These are phyloP conservation scores for Zalerion maritima DNA, from an alignment of 495 filamentous ascomycete species.

Conservation along the genomic window DNA sequence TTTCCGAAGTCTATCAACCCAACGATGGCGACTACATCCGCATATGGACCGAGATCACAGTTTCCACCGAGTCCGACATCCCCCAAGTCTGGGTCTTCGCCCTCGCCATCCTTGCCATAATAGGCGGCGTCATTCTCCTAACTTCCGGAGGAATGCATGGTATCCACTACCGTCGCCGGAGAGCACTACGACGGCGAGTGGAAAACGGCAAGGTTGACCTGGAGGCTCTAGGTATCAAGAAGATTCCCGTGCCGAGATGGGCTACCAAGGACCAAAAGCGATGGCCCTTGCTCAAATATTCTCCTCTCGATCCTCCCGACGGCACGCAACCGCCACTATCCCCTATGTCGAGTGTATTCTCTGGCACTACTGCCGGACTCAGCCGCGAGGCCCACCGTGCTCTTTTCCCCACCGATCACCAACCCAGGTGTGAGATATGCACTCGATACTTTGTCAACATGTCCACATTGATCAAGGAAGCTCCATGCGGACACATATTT, in stretches of 20 bases:
- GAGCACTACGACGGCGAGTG: conserved; percentile 50
- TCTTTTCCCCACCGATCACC: conserved; percentile 38
- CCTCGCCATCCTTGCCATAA: conserved; percentile 61
- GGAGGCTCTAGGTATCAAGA: conserved; percentile 64
- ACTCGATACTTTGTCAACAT: conserved; percentile 62
- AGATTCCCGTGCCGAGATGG: conserved; percentile 62
- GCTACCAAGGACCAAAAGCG: too few species aligned
- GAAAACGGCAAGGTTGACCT: conserved; percentile 63
- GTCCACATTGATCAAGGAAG: conserved; percentile 57
- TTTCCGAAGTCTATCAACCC: conserved; percentile 45
- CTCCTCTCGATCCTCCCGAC: conserved; percentile 38
- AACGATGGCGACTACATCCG: conserved; percentile 44
- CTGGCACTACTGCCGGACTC: too few species aligned
- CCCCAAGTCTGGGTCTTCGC: conserved; percentile 74
- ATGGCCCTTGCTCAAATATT: conserved; percentile 49
- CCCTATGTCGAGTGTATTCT: too few species aligned
- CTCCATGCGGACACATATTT: conserved; percentile 83
- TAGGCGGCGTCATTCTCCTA: conserved; percentile 46
- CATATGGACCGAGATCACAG: conserved; percentile 31
- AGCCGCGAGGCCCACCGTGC: conserved; percentile 5
- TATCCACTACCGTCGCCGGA: conserved; percentile 51
- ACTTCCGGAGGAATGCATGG: conserved; percentile 62
- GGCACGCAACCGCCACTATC: too few species aligned
- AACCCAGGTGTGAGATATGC: conserved; percentile 74
- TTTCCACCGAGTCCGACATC: conserved; percentile 25